phyloP scores from a whole-genome alignment of 208 protist genomes.

The Blastocrithidia nonstop region DNA sequence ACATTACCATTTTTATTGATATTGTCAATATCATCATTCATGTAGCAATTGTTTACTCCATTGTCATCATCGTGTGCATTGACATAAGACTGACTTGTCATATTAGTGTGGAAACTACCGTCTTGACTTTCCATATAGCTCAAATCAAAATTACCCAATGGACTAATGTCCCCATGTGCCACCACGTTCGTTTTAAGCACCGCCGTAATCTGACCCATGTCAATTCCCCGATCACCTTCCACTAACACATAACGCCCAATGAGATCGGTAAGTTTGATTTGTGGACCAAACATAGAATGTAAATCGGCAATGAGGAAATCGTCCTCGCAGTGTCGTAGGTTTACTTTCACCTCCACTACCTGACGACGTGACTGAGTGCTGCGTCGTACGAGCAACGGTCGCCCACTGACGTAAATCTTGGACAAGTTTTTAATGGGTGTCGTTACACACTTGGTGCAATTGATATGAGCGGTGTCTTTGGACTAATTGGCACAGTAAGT shows the following conservation, averaged over 20 bases:
- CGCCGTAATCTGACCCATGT: conserved; percentile 38
- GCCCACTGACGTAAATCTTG: conserved; percentile 33
- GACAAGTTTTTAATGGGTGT: background rate
- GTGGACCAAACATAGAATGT: conserved; percentile 15
- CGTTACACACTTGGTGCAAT: too few relatives aligned
- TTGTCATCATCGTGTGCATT: too few relatives aligned
- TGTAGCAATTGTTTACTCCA: too few relatives aligned
- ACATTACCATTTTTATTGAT: too few relatives aligned
- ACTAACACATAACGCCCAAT: conserved; percentile 51
- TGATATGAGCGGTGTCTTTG: too few relatives aligned
- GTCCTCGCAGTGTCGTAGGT: conserved; percentile 24
- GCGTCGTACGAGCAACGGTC: conserved; percentile 25
- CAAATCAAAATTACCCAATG: too few relatives aligned
- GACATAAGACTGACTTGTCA: too few relatives aligned
- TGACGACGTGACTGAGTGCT: too few relatives aligned
- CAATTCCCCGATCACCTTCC: conserved; percentile 71
- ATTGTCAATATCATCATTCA: background rate
- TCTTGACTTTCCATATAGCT: too few relatives aligned
- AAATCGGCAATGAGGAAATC: conserved; percentile 36
- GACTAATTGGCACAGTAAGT: background rate
- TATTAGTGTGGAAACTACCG: too few relatives aligned
- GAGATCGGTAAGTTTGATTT: conserved; percentile 20
- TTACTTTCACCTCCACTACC: conserved; percentile 37
- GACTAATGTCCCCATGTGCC: too few relatives aligned
- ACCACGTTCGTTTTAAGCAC: too few relatives aligned